Percentiles rank a stretch among this genome's conserved stretches.
phyloP scores from a whole-genome alignment of 2,329 filamentous ascomycete genomes.

The Stachybotrys elegans region DNA sequence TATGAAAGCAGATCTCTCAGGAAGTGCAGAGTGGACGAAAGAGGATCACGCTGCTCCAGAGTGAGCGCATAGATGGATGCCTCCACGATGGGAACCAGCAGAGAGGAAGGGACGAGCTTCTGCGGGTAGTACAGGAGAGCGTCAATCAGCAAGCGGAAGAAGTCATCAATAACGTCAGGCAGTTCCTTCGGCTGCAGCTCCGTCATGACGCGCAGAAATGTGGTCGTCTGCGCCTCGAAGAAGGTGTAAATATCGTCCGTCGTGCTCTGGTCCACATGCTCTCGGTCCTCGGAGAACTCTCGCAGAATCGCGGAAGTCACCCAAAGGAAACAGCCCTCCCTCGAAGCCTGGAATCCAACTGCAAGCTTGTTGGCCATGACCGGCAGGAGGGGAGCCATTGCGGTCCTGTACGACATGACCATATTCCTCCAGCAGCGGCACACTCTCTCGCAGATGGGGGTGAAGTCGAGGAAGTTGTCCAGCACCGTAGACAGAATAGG shows the following conservation, averaged over 20 bases:
- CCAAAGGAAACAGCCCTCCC: slow-evolving; percentile 98
- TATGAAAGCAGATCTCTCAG: slow-evolving; percentile 88
- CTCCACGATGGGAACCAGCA: slow-evolving; percentile 79
- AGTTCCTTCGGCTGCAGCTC: slow-evolving; percentile 71
- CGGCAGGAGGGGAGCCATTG: slow-evolving; percentile 79
- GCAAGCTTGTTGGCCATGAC: slow-evolving; percentile 85
- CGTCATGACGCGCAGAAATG: slow-evolving; percentile 83
- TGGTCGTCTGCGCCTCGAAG: slow-evolving; percentile 88
- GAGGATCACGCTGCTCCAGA: slow-evolving; percentile 84
- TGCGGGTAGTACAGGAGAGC: slow-evolving; percentile 89
- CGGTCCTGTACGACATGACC: slow-evolving; percentile 90
- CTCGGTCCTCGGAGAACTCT: slow-evolving; percentile 88
- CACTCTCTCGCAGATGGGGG: slow-evolving; percentile 86
- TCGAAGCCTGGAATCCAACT: slow-evolving; percentile 75
- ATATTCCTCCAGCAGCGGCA: slow-evolving; percentile 96
- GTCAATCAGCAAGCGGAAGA: slow-evolving; percentile 89
- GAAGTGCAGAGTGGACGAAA: slow-evolving; percentile 90
- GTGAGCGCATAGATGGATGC: slow-evolving; percentile 83
- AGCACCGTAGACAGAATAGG: slow-evolving; percentile 81
- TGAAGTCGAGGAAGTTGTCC: slow-evolving; percentile 79
- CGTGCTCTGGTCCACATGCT: slow-evolving; percentile 76
- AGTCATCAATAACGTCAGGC: slow-evolving; percentile 86
- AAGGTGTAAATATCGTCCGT: slow-evolving; percentile 88
- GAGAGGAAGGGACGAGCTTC: slow-evolving; percentile 70
- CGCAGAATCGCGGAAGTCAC: slow-evolving; percentile 90